Base-by-base conservation (phyloP, 306 rosid species). In the Acacia crassicarpa region DNA sequence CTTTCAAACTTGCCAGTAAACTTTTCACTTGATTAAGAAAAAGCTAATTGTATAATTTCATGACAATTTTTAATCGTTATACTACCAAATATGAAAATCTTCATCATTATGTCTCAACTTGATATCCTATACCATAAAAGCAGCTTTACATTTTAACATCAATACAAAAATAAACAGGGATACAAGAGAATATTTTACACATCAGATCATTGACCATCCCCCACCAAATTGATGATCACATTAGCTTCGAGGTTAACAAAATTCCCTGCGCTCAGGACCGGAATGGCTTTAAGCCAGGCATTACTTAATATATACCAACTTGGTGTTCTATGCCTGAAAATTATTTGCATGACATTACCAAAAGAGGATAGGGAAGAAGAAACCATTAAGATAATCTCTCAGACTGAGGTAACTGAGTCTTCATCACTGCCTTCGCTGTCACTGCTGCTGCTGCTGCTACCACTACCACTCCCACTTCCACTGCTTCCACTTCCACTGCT, bases 351-450 rank as follows among this genome's bases (percentile, higher is more conserved):
- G 58, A 76, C 67, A 33, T 72, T 43, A 17, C 51, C 40, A 35
- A 10, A 43, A 22, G 56, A 54, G 27, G 72, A 8, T 10, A 43
- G 82, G n/a, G 22, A 73, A 51, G 71, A 58, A 5, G 67, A 75
- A 17, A 35, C 81, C 32, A 48, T n/a, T 67, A 6, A 6, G 59
- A 53, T 19, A 79, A 73, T 77, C 71, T 48, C 67, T 91, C 85
- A 95, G 83, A 92, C 85, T 38, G 98, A 93, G 82, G 83, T 89
- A 75, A 95, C 95, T 0, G 97, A 88, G 85, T 91, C 98, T 40
- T 92, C 97, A 72, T 95, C 99, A 9, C 94, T 93, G 75, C 87
- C 97, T 33, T 92, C 98, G 51, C 92, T 91, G 53, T 84, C 97
- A 67, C 97, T 91, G 80, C 97, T 89, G 81, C 94, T 91, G 84